Conservation (phyloP, 371 early-diverging fungal species). For the Rhizopus delemar region DNA sequence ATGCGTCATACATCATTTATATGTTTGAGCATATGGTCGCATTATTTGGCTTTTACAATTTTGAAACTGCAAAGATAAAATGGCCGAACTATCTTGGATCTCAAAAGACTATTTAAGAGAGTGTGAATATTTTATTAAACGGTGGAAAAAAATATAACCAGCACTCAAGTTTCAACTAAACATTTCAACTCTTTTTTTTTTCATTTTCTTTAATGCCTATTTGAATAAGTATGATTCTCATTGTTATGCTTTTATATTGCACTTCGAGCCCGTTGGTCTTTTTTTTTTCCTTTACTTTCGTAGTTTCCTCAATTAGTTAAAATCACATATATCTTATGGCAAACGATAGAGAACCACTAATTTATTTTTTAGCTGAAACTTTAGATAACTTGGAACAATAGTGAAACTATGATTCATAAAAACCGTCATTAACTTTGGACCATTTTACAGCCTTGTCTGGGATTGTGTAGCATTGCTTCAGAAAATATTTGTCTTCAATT, state of each 20-base stretch:
- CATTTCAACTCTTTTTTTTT: constrained; percentile 5
- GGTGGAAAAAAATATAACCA: constrained; percentile 13
- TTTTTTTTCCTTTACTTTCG: constrained; percentile 1
- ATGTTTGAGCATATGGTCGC: constrained; percentile 1
- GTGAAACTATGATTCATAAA: constrained; percentile 3
- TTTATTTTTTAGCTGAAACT: constrained; percentile 5
- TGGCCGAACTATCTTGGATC: constrained; percentile 7
- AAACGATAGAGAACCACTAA: constrained; percentile 5
- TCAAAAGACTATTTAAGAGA: constrained; percentile 3
- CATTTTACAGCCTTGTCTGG: constrained; percentile 11
- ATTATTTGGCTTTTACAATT: constrained; percentile 4
- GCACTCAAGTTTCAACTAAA: constrained; percentile 3
- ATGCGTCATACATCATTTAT: constrained; percentile 1
- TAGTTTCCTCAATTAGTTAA: constrained; percentile 3
- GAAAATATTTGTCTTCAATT: constrained; percentile 6
- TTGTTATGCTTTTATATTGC: constrained; percentile 3
- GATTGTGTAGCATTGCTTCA: constrained; percentile 10
- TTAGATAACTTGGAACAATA: constrained; percentile 4
- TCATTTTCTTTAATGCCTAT: constrained; percentile 3
- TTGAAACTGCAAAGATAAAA: constrained; percentile 8
- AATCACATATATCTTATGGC: constrained; percentile 2
- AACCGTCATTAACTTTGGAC: constrained; percentile 9
- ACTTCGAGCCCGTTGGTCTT: constrained; percentile 1
- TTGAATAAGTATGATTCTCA: constrained; percentile 5
- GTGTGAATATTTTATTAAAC: constrained; percentile 8